A percentile compares a stretch with the other conserved stretches of the same genome.
These are phyloP conservation scores for Oryza meyeriana DNA, from an alignment of 176 grass and related monocot genomes.

Conservation along the genomic window DNA sequence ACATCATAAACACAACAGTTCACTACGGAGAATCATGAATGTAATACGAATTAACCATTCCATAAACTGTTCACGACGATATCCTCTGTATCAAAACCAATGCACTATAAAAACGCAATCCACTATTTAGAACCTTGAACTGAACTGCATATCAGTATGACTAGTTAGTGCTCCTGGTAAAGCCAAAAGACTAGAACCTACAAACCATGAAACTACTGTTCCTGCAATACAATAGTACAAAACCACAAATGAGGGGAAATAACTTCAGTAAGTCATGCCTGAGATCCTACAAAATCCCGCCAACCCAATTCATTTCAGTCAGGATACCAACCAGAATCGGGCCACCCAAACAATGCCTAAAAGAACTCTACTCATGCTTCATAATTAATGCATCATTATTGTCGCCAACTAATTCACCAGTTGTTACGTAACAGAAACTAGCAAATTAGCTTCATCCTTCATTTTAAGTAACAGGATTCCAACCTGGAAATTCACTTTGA, in stretches of 20 bases:
- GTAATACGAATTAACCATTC: neutral
- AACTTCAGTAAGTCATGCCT: neutral
- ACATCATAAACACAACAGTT: neutral
- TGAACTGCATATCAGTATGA: conserved; percentile 1
- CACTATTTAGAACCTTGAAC: neutral
- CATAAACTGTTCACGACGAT: neutral
- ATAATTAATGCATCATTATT: neutral
- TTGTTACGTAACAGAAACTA: neutral
- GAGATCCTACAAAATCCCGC: neutral
- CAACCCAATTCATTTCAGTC: neutral
- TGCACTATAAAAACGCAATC: neutral
- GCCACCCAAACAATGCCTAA: neutral
- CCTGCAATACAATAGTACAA: neutral
- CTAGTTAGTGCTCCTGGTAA: neutral
- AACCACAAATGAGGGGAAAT: neutral
- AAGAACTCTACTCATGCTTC: neutral
- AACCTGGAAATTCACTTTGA: conserved; percentile 98
- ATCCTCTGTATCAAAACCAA: neutral
- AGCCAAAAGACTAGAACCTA: neutral
- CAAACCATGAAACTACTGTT: neutral
- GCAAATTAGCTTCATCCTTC: conserved; percentile 5
- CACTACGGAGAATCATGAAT: neutral
- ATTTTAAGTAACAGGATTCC: conserved; percentile 10
- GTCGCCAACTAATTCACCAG: neutral
- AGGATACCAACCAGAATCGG: neutral